A percentile compares a stretch with the other conserved stretches of the same genome.
phyloP scores from a whole-genome alignment of 169 alveolate genomes.

The Plasmodium vivax region DNA sequence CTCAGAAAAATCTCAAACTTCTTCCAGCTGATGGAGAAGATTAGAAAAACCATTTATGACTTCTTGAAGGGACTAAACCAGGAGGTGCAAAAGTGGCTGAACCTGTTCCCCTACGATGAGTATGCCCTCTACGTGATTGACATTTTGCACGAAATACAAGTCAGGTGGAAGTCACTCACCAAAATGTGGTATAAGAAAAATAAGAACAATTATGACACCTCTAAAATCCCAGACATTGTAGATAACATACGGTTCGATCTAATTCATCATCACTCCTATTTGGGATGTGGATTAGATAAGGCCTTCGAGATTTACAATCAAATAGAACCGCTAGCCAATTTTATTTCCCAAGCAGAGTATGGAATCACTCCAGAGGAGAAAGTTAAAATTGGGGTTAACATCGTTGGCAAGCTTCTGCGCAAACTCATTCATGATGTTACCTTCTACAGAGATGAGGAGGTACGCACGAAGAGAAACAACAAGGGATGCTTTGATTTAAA shows the following conservation, averaged over 20 bases:
- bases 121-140: constrained; percentile 81
- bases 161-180: constrained; percentile 79
- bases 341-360: constrained; percentile 86
- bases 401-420: constrained; percentile 84
- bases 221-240: constrained; percentile 88
- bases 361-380: constrained; percentile 87
- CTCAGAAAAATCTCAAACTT: constrained; percentile 60
- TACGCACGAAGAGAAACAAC: constrained; percentile 31
- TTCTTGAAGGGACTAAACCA: constrained; percentile 77
- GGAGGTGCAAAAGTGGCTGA: constrained; percentile 83
- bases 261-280: constrained; percentile 86
- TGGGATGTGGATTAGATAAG: constrained; percentile 82
- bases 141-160: constrained; percentile 76
- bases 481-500: constrained; percentile 25
- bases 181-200: constrained; percentile 71
- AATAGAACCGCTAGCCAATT: constrained; percentile 80
- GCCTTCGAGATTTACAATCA: constrained; percentile 82
- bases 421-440: constrained; percentile 88
- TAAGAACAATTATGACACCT: constrained; percentile 82
- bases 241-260: constrained; percentile 89
- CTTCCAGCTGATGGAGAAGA: constrained; percentile 67
- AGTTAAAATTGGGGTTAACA: constrained; percentile 83
- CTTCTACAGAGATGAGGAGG: constrained; percentile 75
- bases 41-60: constrained; percentile 71
- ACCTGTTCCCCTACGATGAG: constrained; percentile 82